These are phyloP conservation scores for Pleurotus ostreatus DNA, from an alignment of 768 basidiomycete species.

Conservation along the genomic window DNA sequence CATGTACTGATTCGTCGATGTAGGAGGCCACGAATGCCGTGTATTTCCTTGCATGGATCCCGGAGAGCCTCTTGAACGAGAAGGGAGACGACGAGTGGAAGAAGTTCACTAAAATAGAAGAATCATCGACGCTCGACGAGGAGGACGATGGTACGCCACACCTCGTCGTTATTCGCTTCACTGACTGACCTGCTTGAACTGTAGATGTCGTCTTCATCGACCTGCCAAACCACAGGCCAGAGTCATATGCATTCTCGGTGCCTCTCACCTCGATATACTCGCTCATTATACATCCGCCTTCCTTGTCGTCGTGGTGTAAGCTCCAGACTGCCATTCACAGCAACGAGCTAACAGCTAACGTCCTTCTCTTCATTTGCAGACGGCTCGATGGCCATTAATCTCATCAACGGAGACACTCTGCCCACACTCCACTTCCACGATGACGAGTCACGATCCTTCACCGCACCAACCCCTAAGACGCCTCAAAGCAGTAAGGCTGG, in stretches of 20 bases:
- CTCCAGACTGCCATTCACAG: conserved; percentile 18
- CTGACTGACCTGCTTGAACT: not conserved
- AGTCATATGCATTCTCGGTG: conserved; percentile 95
- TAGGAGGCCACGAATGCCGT: conserved; percentile 74
- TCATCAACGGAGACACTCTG: conserved; percentile 79
- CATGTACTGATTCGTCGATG: conserved; percentile 8
- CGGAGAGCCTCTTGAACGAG: conserved; percentile 79
- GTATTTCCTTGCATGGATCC: conserved; percentile 91
- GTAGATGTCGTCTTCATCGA: conserved; percentile 84
- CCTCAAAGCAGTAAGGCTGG: conserved; percentile 25
- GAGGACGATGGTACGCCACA: conserved; percentile 65
- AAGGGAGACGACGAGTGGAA: conserved; percentile 83
- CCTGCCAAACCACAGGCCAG: conserved; percentile 75
- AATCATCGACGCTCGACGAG: conserved; percentile 50
- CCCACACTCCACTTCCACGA: conserved; percentile 96
- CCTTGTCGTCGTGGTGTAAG: conserved; percentile 80
- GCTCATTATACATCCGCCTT: conserved; percentile 79
- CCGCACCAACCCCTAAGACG: conserved; percentile 41
- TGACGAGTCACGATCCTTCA: conserved; percentile 86
- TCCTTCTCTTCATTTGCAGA: conserved; percentile 39
- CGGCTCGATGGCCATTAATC: conserved; percentile 85
- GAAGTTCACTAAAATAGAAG: conserved; percentile 86
- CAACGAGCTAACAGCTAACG: conserved; percentile 2
- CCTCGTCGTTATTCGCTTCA: conserved; percentile 4
- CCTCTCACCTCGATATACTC: conserved; percentile 88